Conservation (phyloP, 2,329 filamentous ascomycete species). For the Venturia effusa region DNA sequence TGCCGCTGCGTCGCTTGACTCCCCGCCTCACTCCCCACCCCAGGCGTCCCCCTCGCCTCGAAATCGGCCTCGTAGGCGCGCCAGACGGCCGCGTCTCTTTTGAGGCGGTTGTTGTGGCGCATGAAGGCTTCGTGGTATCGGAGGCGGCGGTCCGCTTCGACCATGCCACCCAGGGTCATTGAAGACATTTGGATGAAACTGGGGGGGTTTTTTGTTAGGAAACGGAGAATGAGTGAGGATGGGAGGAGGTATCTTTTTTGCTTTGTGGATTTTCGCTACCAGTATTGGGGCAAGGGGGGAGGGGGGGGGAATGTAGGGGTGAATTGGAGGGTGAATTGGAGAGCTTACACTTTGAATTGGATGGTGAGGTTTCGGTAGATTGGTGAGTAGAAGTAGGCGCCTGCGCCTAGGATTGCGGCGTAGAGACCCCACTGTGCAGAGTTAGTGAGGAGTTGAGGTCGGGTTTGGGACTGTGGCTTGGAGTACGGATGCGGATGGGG, state of each 20-base stretch:
- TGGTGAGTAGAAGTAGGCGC: conserved; percentile 56
- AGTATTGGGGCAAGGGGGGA: background rate
- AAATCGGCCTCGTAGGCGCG: conserved; percentile 53
- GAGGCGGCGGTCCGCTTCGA: conserved; percentile 62
- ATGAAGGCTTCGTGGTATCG: conserved; percentile 56
- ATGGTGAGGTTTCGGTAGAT: conserved; percentile 62
- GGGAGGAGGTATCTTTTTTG: too few species aligned
- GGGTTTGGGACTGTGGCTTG: background rate
- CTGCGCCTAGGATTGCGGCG: conserved; percentile 48
- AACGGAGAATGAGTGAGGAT: background rate
- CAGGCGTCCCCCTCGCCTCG: conserved; percentile 29
- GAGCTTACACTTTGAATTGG: conserved; percentile 63
- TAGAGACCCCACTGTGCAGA: conserved; percentile 54
- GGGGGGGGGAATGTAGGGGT: background rate
- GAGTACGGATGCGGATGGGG: background rate
- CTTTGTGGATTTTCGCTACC: too few species aligned
- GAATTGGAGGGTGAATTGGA: background rate
- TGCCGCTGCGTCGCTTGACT: conserved; percentile 13
- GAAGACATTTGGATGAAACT: conserved; percentile 79
- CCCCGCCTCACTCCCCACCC: conserved; percentile 24
- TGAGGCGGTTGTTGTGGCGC: conserved; percentile 37
- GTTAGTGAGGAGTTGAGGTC: conserved; percentile 3
- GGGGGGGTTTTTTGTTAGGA: conserved; percentile 5
- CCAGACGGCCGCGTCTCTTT: conserved; percentile 58
- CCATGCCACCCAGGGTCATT: conserved; percentile 69